Evolutionary conservation across 179 eudicot genomes (phyloP).

Genomic region (Drosera spatulata): DNA sequence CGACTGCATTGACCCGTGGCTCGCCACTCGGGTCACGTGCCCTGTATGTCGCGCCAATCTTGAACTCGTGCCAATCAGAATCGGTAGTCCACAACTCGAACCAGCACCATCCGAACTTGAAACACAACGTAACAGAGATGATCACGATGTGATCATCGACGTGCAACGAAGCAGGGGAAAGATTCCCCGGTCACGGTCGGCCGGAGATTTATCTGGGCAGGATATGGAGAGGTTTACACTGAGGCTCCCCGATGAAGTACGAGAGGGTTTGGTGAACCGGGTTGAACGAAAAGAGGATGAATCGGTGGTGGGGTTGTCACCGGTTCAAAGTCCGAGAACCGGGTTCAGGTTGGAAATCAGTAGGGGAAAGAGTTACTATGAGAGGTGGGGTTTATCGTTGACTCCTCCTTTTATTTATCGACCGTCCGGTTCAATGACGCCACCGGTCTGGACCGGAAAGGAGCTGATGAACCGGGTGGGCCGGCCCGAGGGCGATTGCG

Average conservation of each 20-base stretch:
- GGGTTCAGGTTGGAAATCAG: neutral
- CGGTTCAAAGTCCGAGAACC: conserved; percentile 1
- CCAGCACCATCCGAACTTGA: no score
- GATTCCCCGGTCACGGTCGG: conserved; percentile 48
- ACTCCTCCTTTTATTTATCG: conserved; percentile 2
- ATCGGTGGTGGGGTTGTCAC: neutral
- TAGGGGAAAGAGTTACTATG: neutral
- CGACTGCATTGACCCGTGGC: conserved; percentile 50
- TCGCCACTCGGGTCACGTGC: conserved; percentile 39
- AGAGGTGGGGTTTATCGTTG: conserved; percentile 5
- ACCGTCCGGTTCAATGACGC: neutral
- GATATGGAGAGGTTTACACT: conserved; percentile 53
- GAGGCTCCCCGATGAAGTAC: conserved; percentile 43
- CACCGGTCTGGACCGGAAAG: conserved; percentile 2
- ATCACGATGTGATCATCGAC: neutral
- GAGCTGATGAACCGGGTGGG: conserved; percentile 1
- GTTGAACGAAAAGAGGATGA: neutral
- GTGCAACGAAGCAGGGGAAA: conserved; percentile 11
- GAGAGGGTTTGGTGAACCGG: conserved; percentile 10
- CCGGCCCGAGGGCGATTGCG: neutral
- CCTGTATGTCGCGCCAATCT: conserved; percentile 57
- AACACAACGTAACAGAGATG: neutral
- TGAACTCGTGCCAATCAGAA: conserved; percentile 3
- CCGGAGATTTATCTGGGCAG: conserved; percentile 40
- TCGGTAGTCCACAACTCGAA: no score